Base-by-base conservation (phyloP, 345 rosid species). In the Brassica incana region DNA sequence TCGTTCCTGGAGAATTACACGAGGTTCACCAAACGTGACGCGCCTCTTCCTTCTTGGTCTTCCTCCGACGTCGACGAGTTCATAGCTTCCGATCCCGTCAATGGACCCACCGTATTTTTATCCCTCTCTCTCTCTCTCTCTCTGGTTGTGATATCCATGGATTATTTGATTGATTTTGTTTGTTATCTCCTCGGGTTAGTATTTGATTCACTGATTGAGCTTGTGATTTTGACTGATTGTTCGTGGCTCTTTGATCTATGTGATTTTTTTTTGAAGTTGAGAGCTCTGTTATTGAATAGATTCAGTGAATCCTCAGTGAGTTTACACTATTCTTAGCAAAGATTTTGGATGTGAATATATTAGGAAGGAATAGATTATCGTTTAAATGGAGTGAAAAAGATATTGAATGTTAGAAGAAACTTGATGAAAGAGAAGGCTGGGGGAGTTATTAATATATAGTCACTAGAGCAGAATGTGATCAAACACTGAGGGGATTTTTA, bases 21-120 rank as follows among this genome's bases (percentile, higher is more conserved):
- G 11, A 79, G 86, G 64, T 89, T 90, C 87, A 71, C 86, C 81
- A 83, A 72, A 45, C 90, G 88, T 5, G 88, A 90, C 27, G 58
- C 68, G 12, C 89, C 96, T 32, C 91, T 89, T 50, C 94, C 95
- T 54, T 78, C 90, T 35, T 95, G 98, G 98, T 91, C 98, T 27
- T 71, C 85, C 74, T 84, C 95, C 36, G 99, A 95, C 74, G 92
- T 92, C 48, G 85, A 90, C 0, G 88, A 89, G 2, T 95, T 95
- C 88, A 90, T 95, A 8, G 94, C 94, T 61, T 85, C 97, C 50
- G 99, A 95, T 89, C 92, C 94, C 14, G 77, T 86, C 38, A 85
- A 91, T 69, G 99, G 98, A 81, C 92, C 96, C 79, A 64, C 85
- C 60, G 99, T 95, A 90, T 50, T 5, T 61, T 20, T 20, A 20